phyloP scores from a whole-genome alignment of 2,329 filamentous ascomycete species.

The Aureobasidium sp. region DNA sequence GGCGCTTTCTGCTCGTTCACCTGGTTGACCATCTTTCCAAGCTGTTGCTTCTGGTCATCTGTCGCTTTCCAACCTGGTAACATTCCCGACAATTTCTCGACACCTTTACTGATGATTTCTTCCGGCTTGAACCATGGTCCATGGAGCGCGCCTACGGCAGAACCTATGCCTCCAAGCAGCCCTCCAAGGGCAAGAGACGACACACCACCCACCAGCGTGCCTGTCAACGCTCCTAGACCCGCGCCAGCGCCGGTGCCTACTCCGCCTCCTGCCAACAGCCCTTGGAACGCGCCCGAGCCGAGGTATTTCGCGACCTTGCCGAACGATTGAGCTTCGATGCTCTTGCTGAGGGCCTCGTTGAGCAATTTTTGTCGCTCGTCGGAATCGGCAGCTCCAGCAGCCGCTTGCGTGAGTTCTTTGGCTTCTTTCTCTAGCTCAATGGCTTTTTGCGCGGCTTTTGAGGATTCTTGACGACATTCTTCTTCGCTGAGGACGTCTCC shows the following conservation, averaged over 20 bases:
- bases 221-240: slow-evolving; percentile 39
- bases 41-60: slow-evolving; percentile 37
- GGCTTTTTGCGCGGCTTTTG: no score
- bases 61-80: slow-evolving; percentile 38
- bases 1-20: slow-evolving; percentile 38
- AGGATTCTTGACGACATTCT: no score
- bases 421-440: no score
- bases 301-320: slow-evolving; percentile 46
- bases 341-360: slow-evolving; percentile 44
- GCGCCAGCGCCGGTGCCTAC: slow-evolving; percentile 41
- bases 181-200: slow-evolving; percentile 38
- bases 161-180: slow-evolving; percentile 39
- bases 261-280: slow-evolving; percentile 42
- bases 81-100: slow-evolving; percentile 36
- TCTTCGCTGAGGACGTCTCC: no score
- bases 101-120: slow-evolving; percentile 40
- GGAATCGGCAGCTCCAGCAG: slow-evolving; percentile 42
- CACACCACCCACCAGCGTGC: slow-evolving; percentile 38
- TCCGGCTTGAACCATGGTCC: slow-evolving; percentile 40
- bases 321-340: slow-evolving; percentile 46
- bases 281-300: slow-evolving; percentile 43
- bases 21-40: slow-evolving; percentile 44
- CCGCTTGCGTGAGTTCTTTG: slow-evolving; percentile 44
- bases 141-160: slow-evolving; percentile 39
- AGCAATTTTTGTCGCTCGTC: slow-evolving; percentile 43